Conservation (phyloP, 148 eudicot species). For the Limonium bicolor region DNA sequence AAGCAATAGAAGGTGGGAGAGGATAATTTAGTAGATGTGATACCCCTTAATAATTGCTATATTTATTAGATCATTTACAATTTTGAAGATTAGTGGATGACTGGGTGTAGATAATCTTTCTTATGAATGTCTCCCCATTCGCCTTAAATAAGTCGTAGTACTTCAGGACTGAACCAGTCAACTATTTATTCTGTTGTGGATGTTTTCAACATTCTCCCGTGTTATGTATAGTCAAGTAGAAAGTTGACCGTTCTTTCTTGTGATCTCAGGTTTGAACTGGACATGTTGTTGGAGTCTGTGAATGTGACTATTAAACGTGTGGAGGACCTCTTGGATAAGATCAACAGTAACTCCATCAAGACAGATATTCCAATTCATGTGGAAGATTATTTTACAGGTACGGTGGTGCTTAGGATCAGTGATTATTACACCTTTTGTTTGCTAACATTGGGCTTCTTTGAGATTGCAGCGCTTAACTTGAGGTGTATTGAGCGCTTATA, state of each 20-base stretch:
- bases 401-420: not conserved
- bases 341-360: constrained; percentile 33
- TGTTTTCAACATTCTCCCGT: no score
- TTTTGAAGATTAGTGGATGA: no score
- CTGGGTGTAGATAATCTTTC: no score
- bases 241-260: no score
- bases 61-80: no score
- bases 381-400: constrained; percentile 62
- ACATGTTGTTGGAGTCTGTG: constrained; percentile 83
- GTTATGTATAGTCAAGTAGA: no score
- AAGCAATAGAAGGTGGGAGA: no score
- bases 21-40: no score
- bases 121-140: no score
- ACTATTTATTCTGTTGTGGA: not conserved
- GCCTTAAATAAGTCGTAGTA: no score
- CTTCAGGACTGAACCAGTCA: no score
- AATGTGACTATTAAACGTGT: constrained; percentile 62
- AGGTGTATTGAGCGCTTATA: constrained; percentile 94
- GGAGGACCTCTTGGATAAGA: constrained; percentile 65
- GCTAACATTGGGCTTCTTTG: constrained; percentile 1
- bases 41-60: no score
- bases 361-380: constrained; percentile 43
- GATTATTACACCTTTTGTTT: not conserved
- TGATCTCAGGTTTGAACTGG: constrained; percentile 69
- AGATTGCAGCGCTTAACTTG: constrained; percentile 52